phyloP scores from a whole-genome alignment of 345 rosid genomes.

The Nephelium lappaceum region DNA sequence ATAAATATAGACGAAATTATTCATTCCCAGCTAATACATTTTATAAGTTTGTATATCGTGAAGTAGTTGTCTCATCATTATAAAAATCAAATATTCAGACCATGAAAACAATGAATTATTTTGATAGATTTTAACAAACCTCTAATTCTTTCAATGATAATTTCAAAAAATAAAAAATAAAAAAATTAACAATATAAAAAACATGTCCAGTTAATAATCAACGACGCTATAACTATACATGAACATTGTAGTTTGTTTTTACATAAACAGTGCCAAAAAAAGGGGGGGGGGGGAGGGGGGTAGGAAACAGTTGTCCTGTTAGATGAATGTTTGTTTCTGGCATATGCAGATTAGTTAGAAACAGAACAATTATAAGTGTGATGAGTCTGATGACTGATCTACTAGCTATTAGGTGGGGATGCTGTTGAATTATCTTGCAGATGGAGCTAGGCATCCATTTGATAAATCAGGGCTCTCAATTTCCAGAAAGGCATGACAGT shows the following conservation, averaged over 20 bases:
- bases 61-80: too few relatives aligned
- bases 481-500: conserved; percentile 83
- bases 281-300: too few relatives aligned
- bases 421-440: conserved; percentile 58
- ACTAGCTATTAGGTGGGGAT: neutral
- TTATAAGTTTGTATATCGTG: too few relatives aligned
- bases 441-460: conserved; percentile 63
- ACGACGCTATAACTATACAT: neutral
- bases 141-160: too few relatives aligned
- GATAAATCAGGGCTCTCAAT: conserved; percentile 81
- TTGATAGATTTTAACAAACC: too few relatives aligned
- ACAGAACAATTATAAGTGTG: neutral
- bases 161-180: too few relatives aligned
- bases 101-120: too few relatives aligned
- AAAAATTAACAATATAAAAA: too few relatives aligned
- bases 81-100: too few relatives aligned
- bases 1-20: too few relatives aligned
- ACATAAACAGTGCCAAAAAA: neutral
- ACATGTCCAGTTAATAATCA: neutral
- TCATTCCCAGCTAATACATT: too few relatives aligned
- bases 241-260: neutral
- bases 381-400: neutral
- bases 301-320: conserved; percentile 1
- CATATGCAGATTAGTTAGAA: neutral
- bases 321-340: neutral